Conservation (phyloP, 257 asterid genomes). For the Galeopsis tetrahit region DNA sequence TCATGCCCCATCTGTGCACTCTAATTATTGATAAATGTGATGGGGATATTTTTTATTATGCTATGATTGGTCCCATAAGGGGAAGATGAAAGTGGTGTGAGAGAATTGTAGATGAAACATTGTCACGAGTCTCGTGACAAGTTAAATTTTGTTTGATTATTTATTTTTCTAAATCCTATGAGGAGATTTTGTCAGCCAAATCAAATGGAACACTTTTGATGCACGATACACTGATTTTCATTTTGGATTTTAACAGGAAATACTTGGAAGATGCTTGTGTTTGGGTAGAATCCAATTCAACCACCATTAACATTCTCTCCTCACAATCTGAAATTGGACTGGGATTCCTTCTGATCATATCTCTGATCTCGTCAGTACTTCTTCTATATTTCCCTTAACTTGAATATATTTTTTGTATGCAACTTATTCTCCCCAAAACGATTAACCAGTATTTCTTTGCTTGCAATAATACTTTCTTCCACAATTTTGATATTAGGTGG, state of each 20-base stretch:
- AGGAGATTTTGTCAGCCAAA: neutral
- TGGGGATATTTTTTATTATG: neutral
- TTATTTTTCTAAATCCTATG: neutral
- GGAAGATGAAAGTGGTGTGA: slow-evolving; percentile 1
- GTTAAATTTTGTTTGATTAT: neutral
- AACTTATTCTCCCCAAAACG: neutral
- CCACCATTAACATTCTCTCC: slow-evolving; percentile 69
- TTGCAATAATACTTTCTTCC: slow-evolving; percentile 10
- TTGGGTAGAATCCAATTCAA: slow-evolving; percentile 84
- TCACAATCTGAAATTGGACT: slow-evolving; percentile 84
- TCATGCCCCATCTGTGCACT: neutral
- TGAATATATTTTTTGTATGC: neutral
- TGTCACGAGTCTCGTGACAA: neutral
- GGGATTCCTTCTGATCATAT: slow-evolving; percentile 68
- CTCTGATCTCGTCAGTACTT: slow-evolving; percentile 76
- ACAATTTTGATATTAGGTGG: slow-evolving; percentile 59
- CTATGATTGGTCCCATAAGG: slow-evolving; percentile 8
- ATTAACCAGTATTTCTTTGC: neutral
- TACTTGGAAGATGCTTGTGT: slow-evolving; percentile 88
- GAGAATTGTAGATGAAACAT: slow-evolving; percentile 23
- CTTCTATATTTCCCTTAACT: slow-evolving; percentile 24
- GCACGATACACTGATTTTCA: neutral
- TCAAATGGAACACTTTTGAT: neutral
- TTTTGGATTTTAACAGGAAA: slow-evolving; percentile 53
- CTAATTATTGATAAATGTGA: neutral